Percentiles rank a stretch among this genome's conserved stretches.
phyloP scores from a whole-genome alignment of 2,329 filamentous ascomycete species.

The Claviceps sp. region DNA sequence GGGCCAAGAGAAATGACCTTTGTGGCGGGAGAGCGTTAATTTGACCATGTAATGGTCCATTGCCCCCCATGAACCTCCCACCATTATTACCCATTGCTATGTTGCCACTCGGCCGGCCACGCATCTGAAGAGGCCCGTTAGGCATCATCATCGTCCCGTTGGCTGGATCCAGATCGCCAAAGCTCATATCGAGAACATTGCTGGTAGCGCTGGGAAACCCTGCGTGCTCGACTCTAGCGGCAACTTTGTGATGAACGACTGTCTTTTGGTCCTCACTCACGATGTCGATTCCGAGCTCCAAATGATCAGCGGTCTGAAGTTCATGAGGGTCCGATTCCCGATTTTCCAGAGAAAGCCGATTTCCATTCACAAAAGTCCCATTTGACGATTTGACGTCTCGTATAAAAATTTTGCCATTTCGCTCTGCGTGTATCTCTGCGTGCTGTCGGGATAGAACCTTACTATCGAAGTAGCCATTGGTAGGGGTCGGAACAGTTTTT shows the following conservation, averaged over 20 bases:
- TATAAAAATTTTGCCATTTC: constrained; percentile 84
- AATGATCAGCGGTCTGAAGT: constrained; percentile 75
- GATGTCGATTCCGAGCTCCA: constrained; percentile 95
- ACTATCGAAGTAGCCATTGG: constrained; percentile 95
- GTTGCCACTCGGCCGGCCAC: constrained; percentile 57
- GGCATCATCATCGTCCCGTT: constrained; percentile 61
- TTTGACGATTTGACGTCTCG: constrained; percentile 97
- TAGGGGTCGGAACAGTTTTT: constrained; percentile 80
- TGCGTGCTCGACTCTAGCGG: constrained; percentile 90
- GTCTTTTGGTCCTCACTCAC: constrained; percentile 98
- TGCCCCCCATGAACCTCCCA: constrained; percentile 44
- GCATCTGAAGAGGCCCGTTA: constrained; percentile 54
- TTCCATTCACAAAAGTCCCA: constrained; percentile 93
- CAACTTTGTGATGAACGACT: constrained; percentile 96
- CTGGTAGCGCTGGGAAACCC: constrained; percentile 64
- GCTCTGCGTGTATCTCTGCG: constrained; percentile 85
- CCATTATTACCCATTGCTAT: constrained; percentile 48
- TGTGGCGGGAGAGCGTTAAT: constrained; percentile 54
- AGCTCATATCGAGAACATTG: constrained; percentile 77
- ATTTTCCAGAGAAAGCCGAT: constrained; percentile 82
- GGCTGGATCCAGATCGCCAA: constrained; percentile 78
- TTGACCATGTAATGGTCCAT: constrained; percentile 31
- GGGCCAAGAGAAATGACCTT: constrained; percentile 74
- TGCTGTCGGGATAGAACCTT: constrained; percentile 95
- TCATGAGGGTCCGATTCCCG: constrained; percentile 94